Conservation (phyloP, 345 rosid species). For the Boechera divaricarpa region DNA sequence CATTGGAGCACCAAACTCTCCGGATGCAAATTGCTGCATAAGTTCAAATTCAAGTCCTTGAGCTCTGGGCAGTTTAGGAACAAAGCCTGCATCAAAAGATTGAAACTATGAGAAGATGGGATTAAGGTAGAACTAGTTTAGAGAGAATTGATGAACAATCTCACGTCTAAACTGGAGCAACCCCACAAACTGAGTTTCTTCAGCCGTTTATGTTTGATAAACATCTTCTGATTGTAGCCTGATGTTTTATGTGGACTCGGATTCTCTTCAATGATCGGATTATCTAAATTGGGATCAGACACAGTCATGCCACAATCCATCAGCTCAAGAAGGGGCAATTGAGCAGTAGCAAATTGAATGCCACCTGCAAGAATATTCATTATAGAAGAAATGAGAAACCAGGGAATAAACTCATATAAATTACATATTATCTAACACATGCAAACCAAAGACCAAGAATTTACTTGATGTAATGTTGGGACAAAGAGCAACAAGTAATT, state of each 20-base stretch:
- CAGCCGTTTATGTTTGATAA: conserved; percentile 77
- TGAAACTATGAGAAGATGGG: conserved; percentile 40
- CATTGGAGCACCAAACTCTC: conserved; percentile 89
- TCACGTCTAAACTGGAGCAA: conserved; percentile 94
- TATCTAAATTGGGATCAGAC: conserved; percentile 62
- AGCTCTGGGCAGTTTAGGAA: conserved; percentile 91
- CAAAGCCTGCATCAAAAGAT: conserved; percentile 70
- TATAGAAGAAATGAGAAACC: conserved; percentile 23
- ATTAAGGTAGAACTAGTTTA: background rate
- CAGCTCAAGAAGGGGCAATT: conserved; percentile 90
- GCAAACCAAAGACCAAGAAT: conserved; percentile 37
- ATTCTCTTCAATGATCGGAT: conserved; percentile 48
- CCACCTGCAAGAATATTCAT: conserved; percentile 66
- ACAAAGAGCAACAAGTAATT: conserved; percentile 90
- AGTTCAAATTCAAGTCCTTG: conserved; percentile 79
- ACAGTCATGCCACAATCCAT: conserved; percentile 99
- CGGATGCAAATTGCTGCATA: conserved; percentile 74
- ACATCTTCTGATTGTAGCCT: conserved; percentile 79
- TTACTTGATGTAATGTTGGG: conserved; percentile 98
- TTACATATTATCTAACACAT: background rate
- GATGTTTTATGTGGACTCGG: conserved; percentile 52
- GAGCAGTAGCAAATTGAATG: conserved; percentile 96
- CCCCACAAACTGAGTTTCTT: conserved; percentile 98
- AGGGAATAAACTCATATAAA: background rate
- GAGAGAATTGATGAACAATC: conserved; percentile 37